Conservation (phyloP, 1,284 basidiomycete genomes). For the Heterobasidion irregulare region DNA sequence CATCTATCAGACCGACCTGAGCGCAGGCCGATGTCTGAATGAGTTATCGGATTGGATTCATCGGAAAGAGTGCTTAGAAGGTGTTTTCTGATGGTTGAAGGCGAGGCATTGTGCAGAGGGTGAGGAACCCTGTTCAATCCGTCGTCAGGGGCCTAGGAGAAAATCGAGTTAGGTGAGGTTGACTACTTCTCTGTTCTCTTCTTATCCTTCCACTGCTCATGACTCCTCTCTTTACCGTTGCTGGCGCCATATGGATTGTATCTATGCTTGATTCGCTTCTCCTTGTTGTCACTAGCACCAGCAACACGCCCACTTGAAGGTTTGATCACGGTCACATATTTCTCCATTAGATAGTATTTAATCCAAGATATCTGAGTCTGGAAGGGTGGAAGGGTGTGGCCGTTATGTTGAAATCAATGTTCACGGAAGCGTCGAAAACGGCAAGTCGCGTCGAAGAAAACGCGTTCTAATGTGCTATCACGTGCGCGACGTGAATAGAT, state of each 20-base stretch:
- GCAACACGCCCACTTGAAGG: conserved; percentile 11
- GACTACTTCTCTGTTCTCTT: conserved; percentile 20
- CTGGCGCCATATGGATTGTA: conserved; percentile 25
- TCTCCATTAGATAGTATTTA: conserved; percentile 27
- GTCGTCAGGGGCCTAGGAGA: too few species aligned
- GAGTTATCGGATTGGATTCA: conserved; percentile 62
- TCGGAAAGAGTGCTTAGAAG: conserved; percentile 50
- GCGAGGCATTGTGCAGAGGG: background rate
- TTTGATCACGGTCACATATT: conserved; percentile 28
- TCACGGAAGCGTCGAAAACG: too few species aligned
- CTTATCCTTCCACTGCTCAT: conserved; percentile 22
- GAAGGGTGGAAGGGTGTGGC: too few species aligned
- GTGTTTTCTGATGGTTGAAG: conserved; percentile 40
- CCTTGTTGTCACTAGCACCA: conserved; percentile 13
- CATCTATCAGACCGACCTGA: conserved; percentile 33
- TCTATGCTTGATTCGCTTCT: conserved; percentile 16
- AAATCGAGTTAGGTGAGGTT: too few species aligned
- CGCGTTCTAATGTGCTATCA: background rate
- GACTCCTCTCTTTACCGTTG: conserved; percentile 15
- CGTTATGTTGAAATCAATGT: too few species aligned
- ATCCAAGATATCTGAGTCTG: background rate
- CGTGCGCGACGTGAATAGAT: background rate
- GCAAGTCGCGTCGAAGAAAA: background rate
- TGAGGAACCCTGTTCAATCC: background rate
- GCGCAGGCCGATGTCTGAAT: conserved; percentile 52